Percentiles rank a stretch among this genome's conserved stretches.
These are phyloP conservation scores for Tulasnella calospora DNA, from an alignment of 768 basidiomycete genomes.

Conservation along the genomic window DNA sequence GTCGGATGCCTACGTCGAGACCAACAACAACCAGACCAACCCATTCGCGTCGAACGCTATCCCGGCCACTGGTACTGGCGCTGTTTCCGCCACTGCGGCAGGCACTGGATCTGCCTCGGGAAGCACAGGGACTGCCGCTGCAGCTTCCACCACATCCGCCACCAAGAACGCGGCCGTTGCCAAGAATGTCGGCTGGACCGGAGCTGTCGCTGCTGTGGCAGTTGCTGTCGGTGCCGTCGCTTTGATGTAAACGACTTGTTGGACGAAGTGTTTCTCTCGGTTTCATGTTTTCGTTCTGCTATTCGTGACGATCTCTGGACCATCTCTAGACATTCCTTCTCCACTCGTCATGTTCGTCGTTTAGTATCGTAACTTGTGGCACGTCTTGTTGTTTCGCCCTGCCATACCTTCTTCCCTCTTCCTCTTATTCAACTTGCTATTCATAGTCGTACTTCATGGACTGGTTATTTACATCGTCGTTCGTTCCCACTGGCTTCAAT, in stretches of 20 bases:
- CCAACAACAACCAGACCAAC: conserved; percentile 56
- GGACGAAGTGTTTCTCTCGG: neutral
- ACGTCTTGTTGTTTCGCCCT: neutral
- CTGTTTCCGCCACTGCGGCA: neutral
- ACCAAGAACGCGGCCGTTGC: neutral
- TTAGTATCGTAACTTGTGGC: too few species aligned
- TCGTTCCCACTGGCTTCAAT: neutral
- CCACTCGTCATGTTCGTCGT: too few species aligned
- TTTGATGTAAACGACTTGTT: neutral
- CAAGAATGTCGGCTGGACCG: neutral
- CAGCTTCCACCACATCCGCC: neutral
- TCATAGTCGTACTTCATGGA: neutral
- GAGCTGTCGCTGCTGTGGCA: neutral
- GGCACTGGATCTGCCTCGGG: neutral
- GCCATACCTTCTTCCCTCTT: neutral
- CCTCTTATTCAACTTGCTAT: neutral
- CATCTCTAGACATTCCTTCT: too few species aligned
- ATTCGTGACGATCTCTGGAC: neutral
- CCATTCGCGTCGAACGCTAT: conserved; percentile 12
- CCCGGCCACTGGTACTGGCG: conserved; percentile 16
- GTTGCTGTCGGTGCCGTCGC: neutral
- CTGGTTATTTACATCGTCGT: neutral
- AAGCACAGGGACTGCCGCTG: neutral
- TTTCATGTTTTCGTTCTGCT: neutral
- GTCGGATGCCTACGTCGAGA: conserved; percentile 73